A percentile compares a stretch with the other conserved stretches of the same genome.
Conservation (phyloP, 106 monocot genomes). For the Amphibolis antarctica region DNA sequence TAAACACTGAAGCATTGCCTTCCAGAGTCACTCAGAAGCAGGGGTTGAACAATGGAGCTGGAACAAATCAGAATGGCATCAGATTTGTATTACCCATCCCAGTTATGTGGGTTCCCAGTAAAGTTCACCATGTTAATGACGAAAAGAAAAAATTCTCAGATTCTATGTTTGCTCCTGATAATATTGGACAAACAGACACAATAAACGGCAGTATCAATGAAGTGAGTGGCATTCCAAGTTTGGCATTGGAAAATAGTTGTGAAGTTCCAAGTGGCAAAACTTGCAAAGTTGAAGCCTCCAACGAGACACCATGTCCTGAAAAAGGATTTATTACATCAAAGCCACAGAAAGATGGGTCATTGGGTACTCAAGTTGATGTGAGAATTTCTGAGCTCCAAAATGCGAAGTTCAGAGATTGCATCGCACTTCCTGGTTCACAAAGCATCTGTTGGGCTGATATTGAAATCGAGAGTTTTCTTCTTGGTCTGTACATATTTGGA, state of each 20-base stretch:
- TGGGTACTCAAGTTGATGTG: not conserved
- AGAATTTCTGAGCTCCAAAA: not conserved
- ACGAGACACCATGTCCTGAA: too few relatives aligned
- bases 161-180: not conserved
- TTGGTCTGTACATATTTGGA: conserved; percentile 80
- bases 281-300: too few relatives aligned
- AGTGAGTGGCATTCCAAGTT: not conserved
- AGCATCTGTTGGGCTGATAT: conserved; percentile 34
- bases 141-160: not conserved
- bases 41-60: not conserved
- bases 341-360: not conserved
- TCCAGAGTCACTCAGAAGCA: not conserved
- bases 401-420: not conserved
- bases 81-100: not conserved
- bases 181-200: not conserved
- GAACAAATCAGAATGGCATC: not conserved
- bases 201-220: not conserved
- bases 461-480: conserved; percentile 59
- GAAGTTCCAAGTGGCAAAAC: not conserved
- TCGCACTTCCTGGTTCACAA: conserved; percentile 24
- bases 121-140: not conserved
- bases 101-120: not conserved
- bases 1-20: not conserved
- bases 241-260: not conserved
- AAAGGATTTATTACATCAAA: too few relatives aligned